Conservation (phyloP, 2,329 filamentous ascomycete species). For the Arachnopeziza araneosa region DNA sequence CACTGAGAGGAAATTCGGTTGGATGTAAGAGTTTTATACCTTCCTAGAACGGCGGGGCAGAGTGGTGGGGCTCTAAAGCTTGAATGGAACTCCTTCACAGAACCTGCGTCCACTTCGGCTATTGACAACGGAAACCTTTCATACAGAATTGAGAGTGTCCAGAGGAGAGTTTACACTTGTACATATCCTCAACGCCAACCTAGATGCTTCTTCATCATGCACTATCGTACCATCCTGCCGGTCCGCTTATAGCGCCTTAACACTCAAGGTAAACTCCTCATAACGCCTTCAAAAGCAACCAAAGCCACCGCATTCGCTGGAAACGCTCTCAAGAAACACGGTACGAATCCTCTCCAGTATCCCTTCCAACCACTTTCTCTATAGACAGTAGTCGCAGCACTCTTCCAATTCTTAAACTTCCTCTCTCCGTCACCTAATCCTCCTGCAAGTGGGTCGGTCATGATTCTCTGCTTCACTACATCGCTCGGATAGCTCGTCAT, state of each 20-base stretch:
- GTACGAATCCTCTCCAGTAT: slow-evolving; percentile 90
- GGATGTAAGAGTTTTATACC: background rate
- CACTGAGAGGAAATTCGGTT: background rate
- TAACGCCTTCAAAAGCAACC: slow-evolving; percentile 87
- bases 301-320: slow-evolving; percentile 93
- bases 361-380: slow-evolving; percentile 69
- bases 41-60: background rate
- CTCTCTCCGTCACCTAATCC: slow-evolving; percentile 60
- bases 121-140: background rate
- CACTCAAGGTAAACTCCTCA: slow-evolving; percentile 53
- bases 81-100: no score
- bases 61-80: background rate
- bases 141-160: background rate
- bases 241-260: background rate
- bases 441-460: slow-evolving; percentile 86
- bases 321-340: slow-evolving; percentile 89
- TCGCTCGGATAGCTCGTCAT: slow-evolving; percentile 85
- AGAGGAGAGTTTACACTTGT: background rate
- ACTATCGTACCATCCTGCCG: background rate
- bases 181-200: background rate
- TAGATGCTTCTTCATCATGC: background rate
- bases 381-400: slow-evolving; percentile 74
- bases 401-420: slow-evolving; percentile 69
- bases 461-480: slow-evolving; percentile 92
- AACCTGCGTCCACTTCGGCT: background rate